These are phyloP conservation scores for Podaxis sp. DNA, from an alignment of 768 basidiomycete species.

Conservation along the genomic window DNA sequence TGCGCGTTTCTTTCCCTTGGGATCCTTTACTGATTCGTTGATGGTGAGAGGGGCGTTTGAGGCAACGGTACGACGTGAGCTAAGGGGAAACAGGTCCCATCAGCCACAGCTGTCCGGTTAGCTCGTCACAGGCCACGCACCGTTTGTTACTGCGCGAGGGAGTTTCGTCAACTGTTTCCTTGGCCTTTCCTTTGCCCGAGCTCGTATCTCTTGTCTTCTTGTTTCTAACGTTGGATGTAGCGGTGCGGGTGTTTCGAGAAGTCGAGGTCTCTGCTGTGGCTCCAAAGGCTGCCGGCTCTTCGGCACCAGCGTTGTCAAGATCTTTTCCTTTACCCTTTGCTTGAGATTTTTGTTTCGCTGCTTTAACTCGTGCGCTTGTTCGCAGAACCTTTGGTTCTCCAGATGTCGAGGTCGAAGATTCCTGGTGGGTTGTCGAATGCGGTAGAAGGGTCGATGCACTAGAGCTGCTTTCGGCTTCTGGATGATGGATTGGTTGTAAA, in stretches of 20 bases:
- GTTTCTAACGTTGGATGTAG: conserved; percentile 36
- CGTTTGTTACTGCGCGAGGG: conserved; percentile 55
- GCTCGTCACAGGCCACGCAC: conserved; percentile 42
- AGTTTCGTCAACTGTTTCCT: conserved; percentile 55
- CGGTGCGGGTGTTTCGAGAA: conserved; percentile 44
- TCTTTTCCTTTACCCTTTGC: conserved; percentile 56
- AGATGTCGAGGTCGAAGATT: conserved; percentile 38
- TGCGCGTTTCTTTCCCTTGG: conserved; percentile 93
- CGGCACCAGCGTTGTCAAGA: conserved; percentile 40
- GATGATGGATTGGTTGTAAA: conserved; percentile 72
- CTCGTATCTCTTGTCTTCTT: conserved; percentile 55
- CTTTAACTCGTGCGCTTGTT: conserved; percentile 75
- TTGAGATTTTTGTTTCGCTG: conserved; percentile 70
- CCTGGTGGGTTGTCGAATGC: conserved; percentile 39
- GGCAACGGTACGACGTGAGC: conserved; percentile 56
- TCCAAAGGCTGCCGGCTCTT: conserved; percentile 30
- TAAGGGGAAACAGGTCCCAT: conserved; percentile 29
- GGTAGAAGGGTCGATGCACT: conserved; percentile 49
- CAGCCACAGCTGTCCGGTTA: conserved; percentile 26
- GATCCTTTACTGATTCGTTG: conserved; percentile 74
- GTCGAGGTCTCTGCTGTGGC: conserved; percentile 33
- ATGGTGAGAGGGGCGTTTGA: conserved; percentile 53
- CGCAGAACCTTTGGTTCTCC: conserved; percentile 55
- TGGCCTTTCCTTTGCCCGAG: conserved; percentile 62
- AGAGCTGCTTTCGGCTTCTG: conserved; percentile 72